Conservation (phyloP, 495 filamentous ascomycete genomes). For the Aspergillus wentii region DNA sequence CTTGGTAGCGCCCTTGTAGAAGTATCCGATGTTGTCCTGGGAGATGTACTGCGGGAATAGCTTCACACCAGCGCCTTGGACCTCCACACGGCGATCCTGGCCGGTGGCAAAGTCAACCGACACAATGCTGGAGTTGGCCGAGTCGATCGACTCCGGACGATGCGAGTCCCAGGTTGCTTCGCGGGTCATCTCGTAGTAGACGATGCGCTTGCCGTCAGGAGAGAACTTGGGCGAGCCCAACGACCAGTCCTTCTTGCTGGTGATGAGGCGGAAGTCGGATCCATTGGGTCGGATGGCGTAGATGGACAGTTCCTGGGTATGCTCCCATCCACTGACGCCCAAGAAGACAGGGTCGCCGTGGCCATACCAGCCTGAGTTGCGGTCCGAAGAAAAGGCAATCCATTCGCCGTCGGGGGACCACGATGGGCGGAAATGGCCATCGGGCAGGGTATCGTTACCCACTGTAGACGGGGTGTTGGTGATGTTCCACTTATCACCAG, state of each 20-base stretch:
- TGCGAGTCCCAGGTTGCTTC: conserved; percentile 24
- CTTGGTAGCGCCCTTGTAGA: conserved; percentile 15
- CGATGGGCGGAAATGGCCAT: conserved; percentile 26
- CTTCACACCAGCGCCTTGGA: conserved; percentile 15
- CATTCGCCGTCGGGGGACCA: conserved; percentile 25
- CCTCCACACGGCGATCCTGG: conserved; percentile 11
- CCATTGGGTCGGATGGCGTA: conserved; percentile 24
- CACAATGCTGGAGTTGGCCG: conserved; percentile 15
- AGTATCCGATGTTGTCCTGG: conserved; percentile 16
- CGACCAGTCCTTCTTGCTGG: conserved; percentile 9
- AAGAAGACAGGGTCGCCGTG: conserved; percentile 16
- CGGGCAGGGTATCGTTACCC: conserved; percentile 11
- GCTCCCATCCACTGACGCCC: conserved; percentile 23
- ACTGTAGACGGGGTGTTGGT: conserved; percentile 12
- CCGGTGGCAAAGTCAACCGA: conserved; percentile 21
- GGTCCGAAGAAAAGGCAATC: conserved; percentile 20
- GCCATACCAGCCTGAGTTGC: conserved; percentile 19
- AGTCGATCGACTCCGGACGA: conserved; percentile 12
- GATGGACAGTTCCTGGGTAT: conserved; percentile 26
- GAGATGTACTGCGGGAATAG: conserved; percentile 21
- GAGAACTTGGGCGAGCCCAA: conserved; percentile 27
- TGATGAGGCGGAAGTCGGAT: conserved; percentile 18
- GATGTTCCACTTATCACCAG: conserved; percentile 19
- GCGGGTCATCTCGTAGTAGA: conserved; percentile 27
- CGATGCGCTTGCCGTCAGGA: conserved; percentile 17